Evolutionary conservation across 768 basidiomycete species (phyloP), one percentile per base, ranked within the genome.

Genomic region (Myochromella boudieri): DNA sequence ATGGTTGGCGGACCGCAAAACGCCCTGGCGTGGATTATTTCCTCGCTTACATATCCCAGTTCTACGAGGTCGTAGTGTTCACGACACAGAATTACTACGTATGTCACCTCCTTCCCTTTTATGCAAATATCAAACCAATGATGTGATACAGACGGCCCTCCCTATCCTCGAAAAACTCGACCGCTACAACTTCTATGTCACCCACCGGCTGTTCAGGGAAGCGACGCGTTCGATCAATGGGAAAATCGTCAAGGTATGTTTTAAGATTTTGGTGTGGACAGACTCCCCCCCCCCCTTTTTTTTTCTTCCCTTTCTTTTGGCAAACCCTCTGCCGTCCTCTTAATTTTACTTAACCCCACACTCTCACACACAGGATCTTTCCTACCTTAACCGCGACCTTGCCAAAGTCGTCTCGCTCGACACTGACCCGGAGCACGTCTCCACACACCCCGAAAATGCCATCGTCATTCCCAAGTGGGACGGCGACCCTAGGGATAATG

Each of bases 1-100:
- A 91, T 58, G 97, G 97, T 42, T 99, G 97, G 95, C 77, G 92
- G 54, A 97, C 95, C 3, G 95, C 95, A 4, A 99, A 98, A 69
- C 84, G 97, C 26, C 95, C 97, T 1, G 97, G 97, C 3, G 90
- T 94, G 12, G 97, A 99, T 62, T 98, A 99, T 69, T 99, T 99
- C 80, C 76, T 99, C 26, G 95, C 82, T 21, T 99, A 99, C 65
- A 81, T 99, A 38, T 91, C 93, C 0, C 95, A 97, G 61, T 99
- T 98, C 72, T 99, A 93, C 64, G 97, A 99, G 72, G 82, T 98
- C 47, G 95, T 98, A 26, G 75, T 99, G 44, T 99, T 98, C 71
- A 98, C 95, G 8, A 78, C 84, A 14, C 92, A 95, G 68, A 80
- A 89, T 46, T 75, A 80, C 59, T 97, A 95, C 66, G 95, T 95